Evolutionary conservation across 139 green algal species (phyloP).

Genomic region (Mychonastes homosphaera): DNA sequence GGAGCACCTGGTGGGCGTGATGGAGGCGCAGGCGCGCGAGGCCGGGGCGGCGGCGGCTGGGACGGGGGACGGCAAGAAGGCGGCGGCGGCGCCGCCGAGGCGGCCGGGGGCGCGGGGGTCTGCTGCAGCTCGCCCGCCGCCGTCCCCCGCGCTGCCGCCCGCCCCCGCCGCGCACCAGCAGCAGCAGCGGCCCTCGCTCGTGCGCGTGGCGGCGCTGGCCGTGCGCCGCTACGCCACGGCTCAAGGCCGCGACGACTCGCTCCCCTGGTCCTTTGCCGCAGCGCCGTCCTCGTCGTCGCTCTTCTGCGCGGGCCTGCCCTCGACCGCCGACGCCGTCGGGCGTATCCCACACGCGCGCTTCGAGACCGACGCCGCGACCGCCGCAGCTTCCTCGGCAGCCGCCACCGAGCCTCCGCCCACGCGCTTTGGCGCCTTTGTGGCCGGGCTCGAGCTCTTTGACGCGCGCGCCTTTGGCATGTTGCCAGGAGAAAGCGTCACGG

Average conservation of each 20-base stretch:
- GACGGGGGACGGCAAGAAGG: neutral
- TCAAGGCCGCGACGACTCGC: no score
- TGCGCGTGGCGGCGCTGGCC: no score
- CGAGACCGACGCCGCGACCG: neutral
- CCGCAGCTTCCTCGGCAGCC: neutral
- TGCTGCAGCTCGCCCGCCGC: no score
- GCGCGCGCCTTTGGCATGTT: slow-evolving; percentile 41
- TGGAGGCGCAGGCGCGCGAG: no score
- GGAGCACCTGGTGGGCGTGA: slow-evolving; percentile 14
- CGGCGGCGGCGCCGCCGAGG: neutral
- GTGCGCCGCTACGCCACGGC: no score
- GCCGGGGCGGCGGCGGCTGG: no score
- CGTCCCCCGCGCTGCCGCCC: neutral
- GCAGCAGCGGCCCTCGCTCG: neutral
- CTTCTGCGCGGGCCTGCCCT: no score
- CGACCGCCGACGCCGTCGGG: slow-evolving; percentile 8
- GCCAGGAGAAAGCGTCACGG: slow-evolving; percentile 32
- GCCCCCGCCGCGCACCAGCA: neutral
- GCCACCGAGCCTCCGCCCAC: neutral
- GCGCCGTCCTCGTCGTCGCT: no score
- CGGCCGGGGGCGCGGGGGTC: no score
- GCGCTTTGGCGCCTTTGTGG: slow-evolving; percentile 51
- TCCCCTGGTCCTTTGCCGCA: no score
- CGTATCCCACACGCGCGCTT: slow-evolving; percentile 12
- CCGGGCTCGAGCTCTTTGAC: slow-evolving; percentile 50